Evolutionary conservation across 2,329 filamentous ascomycete species (phyloP), one percentile per base, ranked within the genome.

Genomic region (Biscogniauxia mediterranea): DNA sequence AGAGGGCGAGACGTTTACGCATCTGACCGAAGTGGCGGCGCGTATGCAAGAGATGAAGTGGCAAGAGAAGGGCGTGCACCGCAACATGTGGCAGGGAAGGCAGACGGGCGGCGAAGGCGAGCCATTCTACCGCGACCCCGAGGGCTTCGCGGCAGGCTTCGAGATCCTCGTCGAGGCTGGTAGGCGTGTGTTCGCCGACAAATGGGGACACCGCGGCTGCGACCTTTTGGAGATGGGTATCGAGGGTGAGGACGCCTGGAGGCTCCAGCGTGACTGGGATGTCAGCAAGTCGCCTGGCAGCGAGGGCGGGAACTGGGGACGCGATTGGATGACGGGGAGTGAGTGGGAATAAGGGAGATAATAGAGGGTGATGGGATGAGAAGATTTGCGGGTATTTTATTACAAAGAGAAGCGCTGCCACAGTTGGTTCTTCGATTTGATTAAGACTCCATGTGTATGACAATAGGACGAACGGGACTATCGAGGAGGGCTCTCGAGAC

Each of bases 171-270:
- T 72, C 46, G 74, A 77, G 26, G 69, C 74, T 57, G 76, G 76
- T 3, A 66, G 70, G 1, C 66, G 70, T 58, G 72, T 76, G 5
- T 79, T 74, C 59, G 71, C 75, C 2, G 69, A 74, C 42, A 79
- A 79, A 53, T 79, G 77, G 77, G 77, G 77, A 9, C 77, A 78
- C 62, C 70, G 73, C 19, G 76, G 76, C 50, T 79, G 77, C 62
- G 73, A 75, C 53, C 63, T 77, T 21, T 46, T 72, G 17, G 65
- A 69, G 3, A 54, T 73, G 13, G 73, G 70, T 3, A 69, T 77
- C 38, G 66, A 68, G 53, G 72, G 64, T 52, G 69, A 69, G 5
- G 76, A 78, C 57, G 72, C 70, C 6, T 78, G 76, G 76, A 62
- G 58, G 54, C 68, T 78, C 3, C 69, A 75, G 69, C 73, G 73